Conservation (phyloP, 306 rosid genomes). For the Fagus crenata region DNA sequence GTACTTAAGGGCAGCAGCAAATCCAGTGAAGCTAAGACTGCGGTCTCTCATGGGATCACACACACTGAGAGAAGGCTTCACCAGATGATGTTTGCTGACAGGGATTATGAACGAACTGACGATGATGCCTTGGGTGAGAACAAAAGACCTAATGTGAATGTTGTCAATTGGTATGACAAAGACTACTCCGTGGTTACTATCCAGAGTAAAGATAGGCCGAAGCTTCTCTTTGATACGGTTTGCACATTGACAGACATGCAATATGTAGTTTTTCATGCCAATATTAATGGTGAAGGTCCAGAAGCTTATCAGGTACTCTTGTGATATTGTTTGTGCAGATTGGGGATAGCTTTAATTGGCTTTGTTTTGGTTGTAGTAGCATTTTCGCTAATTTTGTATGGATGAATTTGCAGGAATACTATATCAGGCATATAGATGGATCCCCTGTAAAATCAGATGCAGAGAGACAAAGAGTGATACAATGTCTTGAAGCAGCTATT, state of each 20-base stretch:
- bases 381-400: constrained; percentile 32
- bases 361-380: constrained; percentile 19
- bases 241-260: constrained; percentile 97
- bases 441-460: constrained; percentile 97
- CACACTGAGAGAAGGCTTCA: constrained; percentile 92
- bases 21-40: constrained; percentile 68
- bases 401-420: constrained; percentile 69
- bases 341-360: not conserved
- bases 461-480: constrained; percentile 89
- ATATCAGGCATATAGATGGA: constrained; percentile 85
- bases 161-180: constrained; percentile 77
- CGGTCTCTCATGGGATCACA: constrained; percentile 62
- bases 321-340: not conserved
- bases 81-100: constrained; percentile 96
- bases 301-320: constrained; percentile 79
- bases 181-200: constrained; percentile 87
- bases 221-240: constrained; percentile 90
- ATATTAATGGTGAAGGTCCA: constrained; percentile 79
- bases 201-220: constrained; percentile 76
- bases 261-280: constrained; percentile 92
- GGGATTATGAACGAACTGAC: constrained; percentile 68
- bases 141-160: constrained; percentile 78
- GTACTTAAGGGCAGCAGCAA: constrained; percentile 83
- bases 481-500: constrained; percentile 94
- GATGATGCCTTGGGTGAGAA: constrained; percentile 53